phyloP scores from a whole-genome alignment of 2,329 filamentous ascomycete species.

The Myriosclerotinia scirpicola region DNA sequence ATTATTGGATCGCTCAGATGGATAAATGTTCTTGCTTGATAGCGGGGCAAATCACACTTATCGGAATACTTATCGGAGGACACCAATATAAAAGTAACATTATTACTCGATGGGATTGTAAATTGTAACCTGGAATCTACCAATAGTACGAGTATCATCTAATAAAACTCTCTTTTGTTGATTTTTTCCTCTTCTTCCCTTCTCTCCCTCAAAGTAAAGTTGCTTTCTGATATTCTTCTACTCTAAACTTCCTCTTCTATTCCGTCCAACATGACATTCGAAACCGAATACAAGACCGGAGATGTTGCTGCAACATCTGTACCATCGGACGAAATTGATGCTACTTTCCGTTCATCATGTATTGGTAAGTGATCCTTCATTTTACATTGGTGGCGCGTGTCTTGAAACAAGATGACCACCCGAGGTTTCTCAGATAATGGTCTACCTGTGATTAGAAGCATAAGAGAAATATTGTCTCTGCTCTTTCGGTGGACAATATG shows the following conservation, averaged over 20 bases:
- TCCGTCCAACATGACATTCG: slow-evolving; percentile 37
- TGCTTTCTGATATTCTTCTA: background rate
- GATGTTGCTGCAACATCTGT: slow-evolving; percentile 52
- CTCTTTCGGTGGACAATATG: background rate
- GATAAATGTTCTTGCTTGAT: background rate
- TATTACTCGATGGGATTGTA: slow-evolving; percentile 34
- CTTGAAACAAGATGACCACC: background rate
- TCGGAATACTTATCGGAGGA: slow-evolving; percentile 26
- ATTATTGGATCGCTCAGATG: too few species aligned
- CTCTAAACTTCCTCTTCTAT: background rate
- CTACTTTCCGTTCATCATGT: slow-evolving; percentile 59
- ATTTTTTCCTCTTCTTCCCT: background rate
- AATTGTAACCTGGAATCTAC: slow-evolving; percentile 25
- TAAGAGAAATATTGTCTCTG: background rate
- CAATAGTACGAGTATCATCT: background rate
- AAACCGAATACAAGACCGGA: slow-evolving; percentile 57
- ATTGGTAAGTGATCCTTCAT: slow-evolving; percentile 52
- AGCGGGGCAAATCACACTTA: slow-evolving; percentile 26
- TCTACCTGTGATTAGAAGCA: background rate
- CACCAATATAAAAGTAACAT: slow-evolving; percentile 23
- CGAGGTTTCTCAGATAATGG: background rate
- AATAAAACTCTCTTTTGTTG: background rate
- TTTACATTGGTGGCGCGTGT: background rate
- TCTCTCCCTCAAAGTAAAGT: background rate
- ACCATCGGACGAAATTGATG: slow-evolving; percentile 56